Evolutionary conservation across 2,329 filamentous ascomycete genomes (phyloP).

Genomic region (Fusarium sulawesiense): DNA sequence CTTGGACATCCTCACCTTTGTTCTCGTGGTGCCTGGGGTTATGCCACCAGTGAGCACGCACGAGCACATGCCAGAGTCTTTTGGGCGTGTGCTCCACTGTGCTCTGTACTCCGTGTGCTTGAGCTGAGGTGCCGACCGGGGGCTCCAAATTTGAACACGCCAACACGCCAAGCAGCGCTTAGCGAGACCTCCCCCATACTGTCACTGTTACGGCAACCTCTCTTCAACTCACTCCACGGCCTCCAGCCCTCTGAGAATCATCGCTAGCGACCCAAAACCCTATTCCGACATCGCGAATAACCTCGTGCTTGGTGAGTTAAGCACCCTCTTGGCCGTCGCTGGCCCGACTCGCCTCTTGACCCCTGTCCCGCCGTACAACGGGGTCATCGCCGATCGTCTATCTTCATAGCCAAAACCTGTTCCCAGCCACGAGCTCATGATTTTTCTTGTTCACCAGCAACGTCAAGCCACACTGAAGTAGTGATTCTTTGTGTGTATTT

Average conservation of each 20-base stretch:
- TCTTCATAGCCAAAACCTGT: slow-evolving; percentile 38
- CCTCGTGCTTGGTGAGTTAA: slow-evolving; percentile 44
- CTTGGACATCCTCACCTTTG: slow-evolving; percentile 17
- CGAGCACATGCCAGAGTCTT: slow-evolving; percentile 48
- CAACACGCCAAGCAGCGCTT: slow-evolving; percentile 51
- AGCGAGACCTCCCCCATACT: slow-evolving; percentile 47
- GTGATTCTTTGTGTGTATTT: slow-evolving; percentile 23
- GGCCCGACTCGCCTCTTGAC: slow-evolving; percentile 30
- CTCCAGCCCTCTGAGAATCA: slow-evolving; percentile 38
- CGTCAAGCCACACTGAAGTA: slow-evolving; percentile 19
- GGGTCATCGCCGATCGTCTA: slow-evolving; percentile 34
- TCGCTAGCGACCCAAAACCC: slow-evolving; percentile 41
- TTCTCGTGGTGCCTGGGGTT: slow-evolving; percentile 35
- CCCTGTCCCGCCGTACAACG: slow-evolving; percentile 14
- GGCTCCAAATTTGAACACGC: slow-evolving; percentile 48
- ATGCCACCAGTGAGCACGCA: slow-evolving; percentile 46
- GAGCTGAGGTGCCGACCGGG: slow-evolving; percentile 37
- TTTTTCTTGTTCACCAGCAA: slow-evolving; percentile 36
- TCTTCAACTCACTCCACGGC: slow-evolving; percentile 46
- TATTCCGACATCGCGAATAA: slow-evolving; percentile 44
- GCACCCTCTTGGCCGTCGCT: slow-evolving; percentile 32
- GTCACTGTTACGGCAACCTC: slow-evolving; percentile 46
- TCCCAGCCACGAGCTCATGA: slow-evolving; percentile 39
- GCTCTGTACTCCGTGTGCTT: slow-evolving; percentile 41
- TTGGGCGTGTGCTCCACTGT: slow-evolving; percentile 49